Evolutionary conservation across 345 rosid genomes (phyloP).

Genomic region (Sisymbrium irio): DNA sequence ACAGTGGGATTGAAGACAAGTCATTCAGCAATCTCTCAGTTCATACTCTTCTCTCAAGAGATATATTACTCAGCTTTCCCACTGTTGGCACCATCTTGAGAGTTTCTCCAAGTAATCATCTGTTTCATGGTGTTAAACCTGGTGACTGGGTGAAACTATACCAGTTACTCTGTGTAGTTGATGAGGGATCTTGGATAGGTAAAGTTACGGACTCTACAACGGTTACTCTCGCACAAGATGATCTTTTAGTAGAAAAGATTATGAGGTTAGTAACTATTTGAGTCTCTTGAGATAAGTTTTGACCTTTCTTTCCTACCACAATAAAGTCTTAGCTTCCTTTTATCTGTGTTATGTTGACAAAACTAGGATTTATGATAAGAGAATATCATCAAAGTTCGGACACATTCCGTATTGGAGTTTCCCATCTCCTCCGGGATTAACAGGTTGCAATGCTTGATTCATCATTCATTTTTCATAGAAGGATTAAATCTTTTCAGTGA

Average conservation of each 20-base stretch:
- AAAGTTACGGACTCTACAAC: slow-evolving; percentile 44
- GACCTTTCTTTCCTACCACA: slow-evolving; percentile 9
- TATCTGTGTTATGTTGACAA: neutral
- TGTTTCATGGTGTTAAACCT: slow-evolving; percentile 40
- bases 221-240: slow-evolving; percentile 43
- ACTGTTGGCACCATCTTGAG: slow-evolving; percentile 70
- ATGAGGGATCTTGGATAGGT: slow-evolving; percentile 67
- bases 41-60: slow-evolving; percentile 52
- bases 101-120: slow-evolving; percentile 44
- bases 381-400: slow-evolving; percentile 43
- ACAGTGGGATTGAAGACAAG: slow-evolving; percentile 7
- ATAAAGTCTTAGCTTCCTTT: neutral
- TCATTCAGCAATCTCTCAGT: slow-evolving; percentile 12
- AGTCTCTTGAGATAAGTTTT: neutral
- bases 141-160: slow-evolving; percentile 70
- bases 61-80: slow-evolving; percentile 58
- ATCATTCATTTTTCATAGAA: neutral
- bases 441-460: slow-evolving; percentile 51
- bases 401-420: slow-evolving; percentile 63
- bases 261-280: slow-evolving; percentile 46
- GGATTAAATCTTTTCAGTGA: neutral
- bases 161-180: slow-evolving; percentile 52
- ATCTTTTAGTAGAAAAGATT: slow-evolving; percentile 37
- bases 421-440: slow-evolving; percentile 54
- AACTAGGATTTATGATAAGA: slow-evolving; percentile 50